Conservation (phyloP, 2,329 filamentous ascomycete species). For the Pestalotiopsis sp. region DNA sequence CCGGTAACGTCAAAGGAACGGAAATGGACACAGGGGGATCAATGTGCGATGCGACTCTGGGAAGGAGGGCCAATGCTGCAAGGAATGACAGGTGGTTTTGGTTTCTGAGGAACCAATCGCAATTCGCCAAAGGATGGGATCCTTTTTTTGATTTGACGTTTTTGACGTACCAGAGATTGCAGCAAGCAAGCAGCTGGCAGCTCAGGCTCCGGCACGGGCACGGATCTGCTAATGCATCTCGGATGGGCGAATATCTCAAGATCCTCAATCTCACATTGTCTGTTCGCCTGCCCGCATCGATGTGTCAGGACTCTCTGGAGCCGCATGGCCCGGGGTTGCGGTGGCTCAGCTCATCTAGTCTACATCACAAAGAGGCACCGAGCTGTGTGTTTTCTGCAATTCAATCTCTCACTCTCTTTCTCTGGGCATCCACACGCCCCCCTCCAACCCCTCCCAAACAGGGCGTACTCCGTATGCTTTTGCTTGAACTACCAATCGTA, state of each 20-base stretch:
- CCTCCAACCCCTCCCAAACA: background rate
- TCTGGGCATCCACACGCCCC: background rate
- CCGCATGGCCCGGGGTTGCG: conserved; percentile 2
- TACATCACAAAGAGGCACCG: background rate
- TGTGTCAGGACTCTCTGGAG: conserved; percentile 1
- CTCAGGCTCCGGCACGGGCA: conserved; percentile 1
- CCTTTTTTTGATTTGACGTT: background rate
- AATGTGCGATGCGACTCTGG: background rate
- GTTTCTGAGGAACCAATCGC: conserved; percentile 2
- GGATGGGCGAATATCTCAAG: conserved; percentile 5
- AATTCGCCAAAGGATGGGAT: background rate
- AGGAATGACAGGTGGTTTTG: conserved; percentile 5
- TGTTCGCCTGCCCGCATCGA: conserved; percentile 1
- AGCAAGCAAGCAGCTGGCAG: too few species aligned
- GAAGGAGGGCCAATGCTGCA: background rate
- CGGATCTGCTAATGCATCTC: conserved; percentile 8
- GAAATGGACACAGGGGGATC: too few species aligned
- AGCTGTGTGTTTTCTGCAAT: background rate
- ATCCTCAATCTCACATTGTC: conserved; percentile 5
- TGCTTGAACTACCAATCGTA: background rate
- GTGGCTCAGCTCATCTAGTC: background rate
- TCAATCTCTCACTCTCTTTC: too few species aligned
- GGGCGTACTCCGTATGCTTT: background rate
- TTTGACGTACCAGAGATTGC: conserved; percentile 4
- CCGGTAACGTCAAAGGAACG: too few species aligned